Evolutionary conservation across 2,329 filamentous ascomycete genomes (phyloP).

Genomic region (Calonectria ilicicola): DNA sequence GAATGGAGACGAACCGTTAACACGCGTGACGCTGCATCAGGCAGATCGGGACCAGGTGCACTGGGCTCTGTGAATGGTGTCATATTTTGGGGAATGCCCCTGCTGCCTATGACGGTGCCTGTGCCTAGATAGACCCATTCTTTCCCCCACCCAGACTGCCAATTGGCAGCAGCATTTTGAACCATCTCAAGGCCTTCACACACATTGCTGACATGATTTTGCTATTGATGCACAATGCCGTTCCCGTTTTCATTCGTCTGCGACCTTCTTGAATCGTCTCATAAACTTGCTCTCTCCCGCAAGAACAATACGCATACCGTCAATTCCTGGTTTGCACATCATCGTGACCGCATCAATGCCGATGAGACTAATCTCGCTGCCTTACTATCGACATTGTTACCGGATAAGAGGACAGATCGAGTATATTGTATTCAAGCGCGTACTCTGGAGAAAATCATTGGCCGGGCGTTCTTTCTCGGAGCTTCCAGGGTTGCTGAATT

Average conservation of each 20-base stretch:
- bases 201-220: conserved; percentile 15
- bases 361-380: conserved; percentile 69
- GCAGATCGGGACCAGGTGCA: neutral
- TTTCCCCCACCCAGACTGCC: neutral
- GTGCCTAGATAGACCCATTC: neutral
- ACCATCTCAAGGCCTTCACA: neutral
- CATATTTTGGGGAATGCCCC: neutral
- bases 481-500: conserved; percentile 71
- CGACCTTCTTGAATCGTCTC: conserved; percentile 77
- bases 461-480: conserved; percentile 74
- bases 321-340: conserved; percentile 75
- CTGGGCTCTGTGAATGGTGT: conserved; percentile 14
- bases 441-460: conserved; percentile 75
- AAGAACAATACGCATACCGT: conserved; percentile 56
- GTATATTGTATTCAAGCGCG: conserved; percentile 78
- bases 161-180: neutral
- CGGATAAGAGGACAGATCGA: conserved; percentile 80
- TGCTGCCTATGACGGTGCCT: conserved; percentile 25
- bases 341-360: conserved; percentile 69
- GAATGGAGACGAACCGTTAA: neutral
- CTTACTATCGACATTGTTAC: conserved; percentile 80
- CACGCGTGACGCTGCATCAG: neutral
- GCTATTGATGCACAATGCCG: conserved; percentile 60
- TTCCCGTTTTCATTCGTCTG: conserved; percentile 79
- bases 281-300: conserved; percentile 55